Percentiles rank a stretch among this genome's conserved stretches.
These are phyloP conservation scores for Iodosphaeria phyllophila DNA, from an alignment of 2,329 filamentous ascomycete species.

Conservation along the genomic window DNA sequence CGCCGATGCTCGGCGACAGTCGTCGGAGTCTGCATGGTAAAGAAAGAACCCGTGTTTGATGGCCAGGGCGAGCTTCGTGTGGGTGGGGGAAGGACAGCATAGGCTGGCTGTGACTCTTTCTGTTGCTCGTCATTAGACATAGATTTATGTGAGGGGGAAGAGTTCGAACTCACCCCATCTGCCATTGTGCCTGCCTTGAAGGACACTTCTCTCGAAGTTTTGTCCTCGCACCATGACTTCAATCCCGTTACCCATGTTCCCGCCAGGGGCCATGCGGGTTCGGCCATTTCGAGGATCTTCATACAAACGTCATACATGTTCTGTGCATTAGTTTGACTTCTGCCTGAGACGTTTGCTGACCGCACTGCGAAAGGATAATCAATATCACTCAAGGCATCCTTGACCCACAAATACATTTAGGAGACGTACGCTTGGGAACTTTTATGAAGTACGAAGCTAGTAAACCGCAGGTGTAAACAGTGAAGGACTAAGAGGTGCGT, in stretches of 20 bases:
- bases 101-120: slow-evolving; percentile 3
- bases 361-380: slow-evolving; percentile 3
- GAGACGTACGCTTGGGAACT: slow-evolving; percentile 25
- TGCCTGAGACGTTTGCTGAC: slow-evolving; percentile 17
- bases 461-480: slow-evolving; percentile 34
- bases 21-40: background rate
- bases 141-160: background rate
- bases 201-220: slow-evolving; percentile 18
- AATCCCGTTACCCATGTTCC: slow-evolving; percentile 31
- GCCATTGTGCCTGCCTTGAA: slow-evolving; percentile 28
- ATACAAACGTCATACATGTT: slow-evolving; percentile 26
- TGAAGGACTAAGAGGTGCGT: slow-evolving; percentile 21
- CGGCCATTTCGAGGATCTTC: slow-evolving; percentile 26
- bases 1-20: background rate
- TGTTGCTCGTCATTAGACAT: background rate
- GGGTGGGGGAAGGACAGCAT: slow-evolving; percentile 3
- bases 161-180: slow-evolving; percentile 19
- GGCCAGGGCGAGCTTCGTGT: slow-evolving; percentile 2
- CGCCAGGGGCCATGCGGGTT: slow-evolving; percentile 31
- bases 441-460: slow-evolving; percentile 32
- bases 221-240: slow-evolving; percentile 25
- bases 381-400: background rate
- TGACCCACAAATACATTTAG: background rate
- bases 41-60: slow-evolving; percentile 2
- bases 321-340: slow-evolving; percentile 20